These are phyloP conservation scores for Fonsecaea monophora DNA, from an alignment of 2,329 filamentous ascomycete species.

Conservation along the genomic window DNA sequence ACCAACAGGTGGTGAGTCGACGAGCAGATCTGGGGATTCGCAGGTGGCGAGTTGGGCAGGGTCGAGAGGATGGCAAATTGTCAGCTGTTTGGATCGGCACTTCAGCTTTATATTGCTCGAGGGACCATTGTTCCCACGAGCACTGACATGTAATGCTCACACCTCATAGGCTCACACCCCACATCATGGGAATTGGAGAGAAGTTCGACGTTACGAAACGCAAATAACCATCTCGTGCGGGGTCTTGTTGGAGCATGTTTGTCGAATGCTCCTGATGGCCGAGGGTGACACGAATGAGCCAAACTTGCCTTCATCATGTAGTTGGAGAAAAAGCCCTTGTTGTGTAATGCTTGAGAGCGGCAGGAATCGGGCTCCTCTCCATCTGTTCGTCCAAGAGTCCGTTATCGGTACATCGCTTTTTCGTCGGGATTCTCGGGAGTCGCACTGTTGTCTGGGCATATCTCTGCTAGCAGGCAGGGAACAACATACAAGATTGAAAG, in stretches of 20 bases:
- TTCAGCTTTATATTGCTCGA: not conserved
- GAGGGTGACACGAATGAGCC: not conserved
- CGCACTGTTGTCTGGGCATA: not conserved
- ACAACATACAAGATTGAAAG: too few species aligned
- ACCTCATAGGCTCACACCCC: slow-evolving; percentile 11
- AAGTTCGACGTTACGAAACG: not conserved
- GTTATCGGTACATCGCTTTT: not conserved
- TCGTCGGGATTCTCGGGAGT: not conserved
- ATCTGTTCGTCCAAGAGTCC: not conserved
- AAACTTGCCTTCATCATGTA: not conserved
- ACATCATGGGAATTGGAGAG: slow-evolving; percentile 20
- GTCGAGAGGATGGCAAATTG: not conserved
- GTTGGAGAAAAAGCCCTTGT: not conserved
- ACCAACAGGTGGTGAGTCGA: not conserved
- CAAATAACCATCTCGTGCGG: slow-evolving; percentile 2
- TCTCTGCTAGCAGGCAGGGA: not conserved
- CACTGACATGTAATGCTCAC: not conserved
- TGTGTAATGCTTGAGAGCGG: not conserved
- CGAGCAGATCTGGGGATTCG: not conserved
- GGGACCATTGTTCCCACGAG: not conserved
- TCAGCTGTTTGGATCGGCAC: not conserved
- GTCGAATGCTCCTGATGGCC: not conserved
- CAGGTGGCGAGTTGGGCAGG: not conserved
- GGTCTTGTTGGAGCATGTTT: slow-evolving; percentile 12
- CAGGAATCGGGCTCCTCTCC: not conserved